These are phyloP conservation scores for Hansenula sp. DNA, from an alignment of 1,139 yeast genomes.

Conservation along the genomic window DNA sequence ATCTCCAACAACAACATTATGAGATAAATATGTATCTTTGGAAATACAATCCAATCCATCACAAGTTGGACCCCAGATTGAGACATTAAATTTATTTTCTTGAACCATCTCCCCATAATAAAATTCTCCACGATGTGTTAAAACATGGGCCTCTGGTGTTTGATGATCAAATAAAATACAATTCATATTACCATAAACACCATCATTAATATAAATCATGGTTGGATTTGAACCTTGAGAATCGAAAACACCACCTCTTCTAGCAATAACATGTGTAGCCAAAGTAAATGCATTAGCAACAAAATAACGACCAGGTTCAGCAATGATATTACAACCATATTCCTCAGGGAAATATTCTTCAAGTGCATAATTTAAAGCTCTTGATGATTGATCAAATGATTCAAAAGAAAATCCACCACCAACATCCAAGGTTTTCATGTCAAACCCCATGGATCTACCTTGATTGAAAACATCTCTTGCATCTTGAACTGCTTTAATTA, in stretches of 20 bases:
- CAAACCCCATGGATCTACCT: constrained; percentile 36
- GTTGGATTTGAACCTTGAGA: constrained; percentile 24
- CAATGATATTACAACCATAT: constrained; percentile 54
- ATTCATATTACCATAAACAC: constrained; percentile 93
- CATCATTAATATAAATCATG: constrained; percentile 84
- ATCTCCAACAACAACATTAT: constrained; percentile 75
- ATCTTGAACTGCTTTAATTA: constrained; percentile 69
- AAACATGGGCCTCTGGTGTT: constrained; percentile 62
- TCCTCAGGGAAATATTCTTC: constrained; percentile 51
- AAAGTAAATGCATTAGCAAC: constrained; percentile 84
- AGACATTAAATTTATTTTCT: constrained; percentile 35
- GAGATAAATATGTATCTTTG: constrained; percentile 44
- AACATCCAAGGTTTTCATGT: constrained; percentile 64
- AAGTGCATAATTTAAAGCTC: constrained; percentile 52
- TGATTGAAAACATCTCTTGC: constrained; percentile 65
- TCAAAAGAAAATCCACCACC: constrained; percentile 90
- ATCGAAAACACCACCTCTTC: constrained; percentile 44
- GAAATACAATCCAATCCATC: constrained; percentile 91
- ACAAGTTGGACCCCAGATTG: constrained; percentile 98
- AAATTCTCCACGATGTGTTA: constrained; percentile 50
- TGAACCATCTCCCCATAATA: constrained; percentile 34
- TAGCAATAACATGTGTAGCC: constrained; percentile 81
- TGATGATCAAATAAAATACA: constrained; percentile 94
- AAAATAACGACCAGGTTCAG: constrained; percentile 93
- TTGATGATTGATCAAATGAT: constrained; percentile 60